A percentile compares a stretch with the other conserved stretches of the same genome.
Evolutionary conservation across 164 flowering plant species (phyloP).

Genomic region (Malania oleifera): DNA sequence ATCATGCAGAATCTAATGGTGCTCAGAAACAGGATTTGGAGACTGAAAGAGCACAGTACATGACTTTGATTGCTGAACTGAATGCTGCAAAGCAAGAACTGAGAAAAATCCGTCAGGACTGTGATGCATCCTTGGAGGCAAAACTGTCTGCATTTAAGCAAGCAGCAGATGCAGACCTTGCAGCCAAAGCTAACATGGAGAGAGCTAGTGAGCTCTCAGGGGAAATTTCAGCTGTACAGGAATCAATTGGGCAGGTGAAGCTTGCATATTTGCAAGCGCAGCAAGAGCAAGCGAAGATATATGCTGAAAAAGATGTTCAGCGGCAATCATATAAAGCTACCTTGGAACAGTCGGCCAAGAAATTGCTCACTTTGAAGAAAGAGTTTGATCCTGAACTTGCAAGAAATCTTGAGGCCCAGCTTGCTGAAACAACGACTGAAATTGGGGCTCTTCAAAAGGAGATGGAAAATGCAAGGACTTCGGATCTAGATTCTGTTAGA

Average conservation of each 20-base stretch:
- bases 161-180: constrained; percentile 54
- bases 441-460: constrained; percentile 46
- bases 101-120: constrained; percentile 56
- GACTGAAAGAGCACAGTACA: constrained; percentile 46
- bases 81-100: constrained; percentile 77
- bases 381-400: constrained; percentile 51
- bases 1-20: constrained; percentile 21
- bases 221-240: constrained; percentile 55
- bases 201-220: constrained; percentile 53
- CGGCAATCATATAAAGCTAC: constrained; percentile 46
- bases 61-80: constrained; percentile 47
- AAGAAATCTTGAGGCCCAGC: constrained; percentile 42
- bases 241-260: constrained; percentile 55
- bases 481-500: constrained; percentile 62
- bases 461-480: constrained; percentile 50
- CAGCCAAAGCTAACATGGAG: constrained; percentile 49
- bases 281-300: constrained; percentile 54
- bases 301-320: constrained; percentile 55
- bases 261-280: constrained; percentile 54
- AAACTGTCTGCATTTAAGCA: constrained; percentile 51
- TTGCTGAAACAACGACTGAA: constrained; percentile 44
- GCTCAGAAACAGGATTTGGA: constrained; percentile 53
- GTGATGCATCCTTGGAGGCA: constrained; percentile 48
- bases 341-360: constrained; percentile 53
- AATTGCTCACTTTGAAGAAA: constrained; percentile 45